Evolutionary conservation across 768 basidiomycete species (phyloP).

Genomic region (Suillus lakei): DNA sequence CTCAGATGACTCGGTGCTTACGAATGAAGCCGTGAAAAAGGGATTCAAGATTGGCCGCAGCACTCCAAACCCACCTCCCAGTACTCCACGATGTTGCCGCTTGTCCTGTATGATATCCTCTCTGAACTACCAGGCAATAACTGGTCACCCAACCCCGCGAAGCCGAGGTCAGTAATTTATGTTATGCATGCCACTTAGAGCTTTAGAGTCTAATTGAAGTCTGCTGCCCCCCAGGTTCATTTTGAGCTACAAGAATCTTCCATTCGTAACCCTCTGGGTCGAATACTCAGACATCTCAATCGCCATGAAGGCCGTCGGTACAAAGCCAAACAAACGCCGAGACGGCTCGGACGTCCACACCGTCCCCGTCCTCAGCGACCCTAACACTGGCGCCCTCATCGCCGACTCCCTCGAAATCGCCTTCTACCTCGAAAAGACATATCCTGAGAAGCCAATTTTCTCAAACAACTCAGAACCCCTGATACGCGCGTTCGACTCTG

Average conservation of each 20-base stretch:
- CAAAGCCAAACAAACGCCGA: conserved; percentile 18
- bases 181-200: not conserved
- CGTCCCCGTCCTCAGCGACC: conserved; percentile 41
- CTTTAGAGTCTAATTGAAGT: not conserved
- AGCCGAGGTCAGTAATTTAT: conserved; percentile 34
- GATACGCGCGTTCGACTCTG: conserved; percentile 25
- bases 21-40: not conserved
- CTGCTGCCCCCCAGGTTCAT: conserved; percentile 27
- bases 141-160: conserved; percentile 45
- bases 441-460: conserved; percentile 36
- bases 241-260: conserved; percentile 38
- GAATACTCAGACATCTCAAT: conserved; percentile 39
- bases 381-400: conserved; percentile 32
- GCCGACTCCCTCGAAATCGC: conserved; percentile 40
- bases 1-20: not conserved
- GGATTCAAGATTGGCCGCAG: not conserved
- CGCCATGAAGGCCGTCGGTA: conserved; percentile 31
- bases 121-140: conserved; percentile 31
- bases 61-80: not conserved
- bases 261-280: conserved; percentile 39
- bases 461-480: conserved; percentile 28
- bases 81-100: conserved; percentile 23
- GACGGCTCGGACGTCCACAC: conserved; percentile 33
- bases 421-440: conserved; percentile 40
- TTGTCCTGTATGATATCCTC: conserved; percentile 43